These are phyloP conservation scores for Beauveria varroae DNA, from an alignment of 2,329 filamentous ascomycete genomes.

Conservation along the genomic window DNA sequence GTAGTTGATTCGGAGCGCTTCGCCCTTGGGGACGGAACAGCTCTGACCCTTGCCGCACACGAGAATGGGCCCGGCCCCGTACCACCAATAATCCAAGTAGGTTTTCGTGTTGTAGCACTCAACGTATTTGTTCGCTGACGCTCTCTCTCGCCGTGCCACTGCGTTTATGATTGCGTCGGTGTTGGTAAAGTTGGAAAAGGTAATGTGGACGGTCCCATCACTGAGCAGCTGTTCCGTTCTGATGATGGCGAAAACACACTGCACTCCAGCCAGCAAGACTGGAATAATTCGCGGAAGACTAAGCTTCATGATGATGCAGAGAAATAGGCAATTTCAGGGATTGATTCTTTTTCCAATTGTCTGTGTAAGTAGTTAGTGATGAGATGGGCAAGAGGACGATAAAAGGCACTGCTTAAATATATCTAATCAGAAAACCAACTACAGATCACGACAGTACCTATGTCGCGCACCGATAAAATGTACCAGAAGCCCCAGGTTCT, in stretches of 20 bases:
- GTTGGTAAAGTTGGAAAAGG: not conserved
- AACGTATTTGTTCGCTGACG: not conserved
- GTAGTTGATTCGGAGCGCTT: no score
- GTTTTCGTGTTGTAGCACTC: not conserved
- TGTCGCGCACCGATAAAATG: not conserved
- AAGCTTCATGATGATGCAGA: not conserved
- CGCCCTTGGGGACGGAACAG: not conserved
- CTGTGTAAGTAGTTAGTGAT: not conserved
- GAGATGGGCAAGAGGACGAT: not conserved
- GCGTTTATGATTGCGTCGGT: not conserved
- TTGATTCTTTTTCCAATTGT: not conserved
- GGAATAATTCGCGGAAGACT: not conserved
- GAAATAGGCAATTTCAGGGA: no score
- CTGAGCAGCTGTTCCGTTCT: not conserved
- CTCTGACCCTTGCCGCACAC: not conserved
- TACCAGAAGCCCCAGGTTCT: not conserved
- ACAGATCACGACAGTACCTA: not conserved
- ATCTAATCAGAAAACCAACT: fast-evolving
- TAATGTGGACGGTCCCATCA: not conserved
- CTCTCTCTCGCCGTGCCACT: no score
- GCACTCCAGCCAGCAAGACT: not conserved
- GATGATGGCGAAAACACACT: not conserved
- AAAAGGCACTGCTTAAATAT: not conserved
- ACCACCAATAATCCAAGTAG: slow-evolving; percentile 1
- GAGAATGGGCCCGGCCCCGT: not conserved